phyloP scores from a whole-genome alignment of 148 eudicot species.

The Silene latifolia region DNA sequence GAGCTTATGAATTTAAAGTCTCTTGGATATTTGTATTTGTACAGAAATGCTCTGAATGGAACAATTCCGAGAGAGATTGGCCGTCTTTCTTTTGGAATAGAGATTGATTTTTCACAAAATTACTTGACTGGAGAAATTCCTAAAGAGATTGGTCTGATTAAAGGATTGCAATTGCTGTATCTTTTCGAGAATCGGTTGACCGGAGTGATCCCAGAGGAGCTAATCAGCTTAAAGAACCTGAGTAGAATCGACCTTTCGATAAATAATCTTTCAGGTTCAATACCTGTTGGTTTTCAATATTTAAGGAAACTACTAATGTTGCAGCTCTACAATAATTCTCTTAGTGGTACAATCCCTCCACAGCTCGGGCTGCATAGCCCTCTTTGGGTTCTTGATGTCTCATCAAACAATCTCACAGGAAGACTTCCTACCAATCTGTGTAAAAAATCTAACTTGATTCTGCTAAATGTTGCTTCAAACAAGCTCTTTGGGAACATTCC shows the following conservation, averaged over 20 bases:
- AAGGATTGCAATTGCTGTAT: slow-evolving; percentile 28
- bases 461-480: slow-evolving; percentile 35
- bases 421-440: slow-evolving; percentile 31
- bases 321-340: slow-evolving; percentile 36
- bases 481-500: slow-evolving; percentile 40
- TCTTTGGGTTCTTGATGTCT: slow-evolving; percentile 37
- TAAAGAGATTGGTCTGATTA: slow-evolving; percentile 27
- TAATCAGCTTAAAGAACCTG: slow-evolving; percentile 31
- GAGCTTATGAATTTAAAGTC: slow-evolving; percentile 54
- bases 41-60: slow-evolving; percentile 64
- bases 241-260: slow-evolving; percentile 33
- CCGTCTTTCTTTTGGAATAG: slow-evolving; percentile 19
- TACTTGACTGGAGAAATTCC: slow-evolving; percentile 38
- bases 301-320: slow-evolving; percentile 27
- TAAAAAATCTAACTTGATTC: slow-evolving; percentile 28
- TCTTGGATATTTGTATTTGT: slow-evolving; percentile 51
- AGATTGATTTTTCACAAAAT: slow-evolving; percentile 39
- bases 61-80: slow-evolving; percentile 44
- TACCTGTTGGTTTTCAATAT: slow-evolving; percentile 35
- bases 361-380: slow-evolving; percentile 32
- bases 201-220: slow-evolving; percentile 34
- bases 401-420: slow-evolving; percentile 37
- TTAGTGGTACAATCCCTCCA: slow-evolving; percentile 36
- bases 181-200: slow-evolving; percentile 35
- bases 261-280: slow-evolving; percentile 32